These are phyloP conservation scores for Rhizopogon vesiculosus DNA, from an alignment of 768 basidiomycete species.

Conservation along the genomic window DNA sequence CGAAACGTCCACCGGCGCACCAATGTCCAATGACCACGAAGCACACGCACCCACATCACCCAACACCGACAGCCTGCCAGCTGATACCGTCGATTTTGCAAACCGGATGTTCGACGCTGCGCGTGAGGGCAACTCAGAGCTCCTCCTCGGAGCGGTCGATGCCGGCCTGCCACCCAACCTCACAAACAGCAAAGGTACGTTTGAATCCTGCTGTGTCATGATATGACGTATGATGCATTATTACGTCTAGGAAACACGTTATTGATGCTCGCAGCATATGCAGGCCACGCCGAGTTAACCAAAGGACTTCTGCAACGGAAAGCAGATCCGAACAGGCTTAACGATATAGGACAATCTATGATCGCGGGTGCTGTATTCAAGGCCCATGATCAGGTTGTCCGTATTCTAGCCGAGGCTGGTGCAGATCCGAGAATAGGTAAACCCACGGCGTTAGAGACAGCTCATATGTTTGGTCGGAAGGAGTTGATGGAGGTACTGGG, in stretches of 20 bases:
- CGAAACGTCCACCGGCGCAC: neutral
- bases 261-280: constrained; percentile 74
- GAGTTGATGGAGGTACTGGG: constrained; percentile 55
- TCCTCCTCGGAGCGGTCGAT: constrained; percentile 58
- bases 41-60: neutral
- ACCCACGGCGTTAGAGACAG: constrained; percentile 66
- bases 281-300: constrained; percentile 55
- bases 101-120: constrained; percentile 75
- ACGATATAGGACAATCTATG: constrained; percentile 69
- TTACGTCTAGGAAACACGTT: constrained; percentile 60
- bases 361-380: constrained; percentile 80
- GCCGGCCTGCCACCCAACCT: constrained; percentile 69
- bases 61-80: constrained; percentile 20
- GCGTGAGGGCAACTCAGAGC: constrained; percentile 46
- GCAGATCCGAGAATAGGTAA: constrained; percentile 64
- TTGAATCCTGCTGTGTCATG: neutral
- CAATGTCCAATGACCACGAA: neutral
- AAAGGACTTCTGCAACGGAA: constrained; percentile 48
- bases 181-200: constrained; percentile 63
- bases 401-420: constrained; percentile 41
- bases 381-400: constrained; percentile 57
- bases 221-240: neutral
- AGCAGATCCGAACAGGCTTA: constrained; percentile 64
- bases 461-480: constrained; percentile 60
- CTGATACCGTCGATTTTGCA: constrained; percentile 45